Evolutionary conservation across 129 eudicot species (phyloP).

Genomic region (Flaveria robusta): DNA sequence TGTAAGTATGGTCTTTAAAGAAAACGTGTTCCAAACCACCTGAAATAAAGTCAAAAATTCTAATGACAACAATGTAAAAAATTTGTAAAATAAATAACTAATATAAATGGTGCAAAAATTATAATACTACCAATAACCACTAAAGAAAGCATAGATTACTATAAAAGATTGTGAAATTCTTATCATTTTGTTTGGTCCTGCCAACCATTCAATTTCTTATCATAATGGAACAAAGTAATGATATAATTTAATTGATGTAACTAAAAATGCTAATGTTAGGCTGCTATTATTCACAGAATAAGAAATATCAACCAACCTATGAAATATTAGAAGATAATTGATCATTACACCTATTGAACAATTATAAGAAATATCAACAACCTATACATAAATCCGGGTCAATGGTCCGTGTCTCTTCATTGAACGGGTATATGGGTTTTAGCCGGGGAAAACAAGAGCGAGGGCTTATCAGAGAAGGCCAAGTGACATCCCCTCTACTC

Average conservation of each 20-base stretch:
- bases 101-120: neutral
- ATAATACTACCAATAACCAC: neutral
- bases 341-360: slow-evolving; percentile 62
- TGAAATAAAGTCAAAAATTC: slow-evolving; percentile 7
- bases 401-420: too few relatives aligned
- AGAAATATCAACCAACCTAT: slow-evolving; percentile 9
- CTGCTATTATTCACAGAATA: slow-evolving; percentile 15
- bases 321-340: neutral
- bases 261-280: slow-evolving; percentile 52
- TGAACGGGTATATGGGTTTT: too few relatives aligned
- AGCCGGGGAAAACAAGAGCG: too few relatives aligned
- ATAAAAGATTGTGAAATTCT: neutral
- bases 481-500: too few relatives aligned
- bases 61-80: too few relatives aligned
- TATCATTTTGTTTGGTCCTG: slow-evolving; percentile 93
- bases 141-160: neutral
- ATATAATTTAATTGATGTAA: slow-evolving; percentile 86
- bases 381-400: too few relatives aligned
- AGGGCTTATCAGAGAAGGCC: too few relatives aligned
- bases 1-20: too few relatives aligned
- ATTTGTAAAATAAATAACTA: too few relatives aligned
- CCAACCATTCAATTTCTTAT: slow-evolving; percentile 85
- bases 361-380: slow-evolving; percentile 2
- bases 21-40: slow-evolving; percentile 57
- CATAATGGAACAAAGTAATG: slow-evolving; percentile 78